Percentiles rank a stretch among this genome's conserved stretches.
These are phyloP conservation scores for Acacia pycnantha DNA, from an alignment of 331 rosid genomes.

Conservation along the genomic window DNA sequence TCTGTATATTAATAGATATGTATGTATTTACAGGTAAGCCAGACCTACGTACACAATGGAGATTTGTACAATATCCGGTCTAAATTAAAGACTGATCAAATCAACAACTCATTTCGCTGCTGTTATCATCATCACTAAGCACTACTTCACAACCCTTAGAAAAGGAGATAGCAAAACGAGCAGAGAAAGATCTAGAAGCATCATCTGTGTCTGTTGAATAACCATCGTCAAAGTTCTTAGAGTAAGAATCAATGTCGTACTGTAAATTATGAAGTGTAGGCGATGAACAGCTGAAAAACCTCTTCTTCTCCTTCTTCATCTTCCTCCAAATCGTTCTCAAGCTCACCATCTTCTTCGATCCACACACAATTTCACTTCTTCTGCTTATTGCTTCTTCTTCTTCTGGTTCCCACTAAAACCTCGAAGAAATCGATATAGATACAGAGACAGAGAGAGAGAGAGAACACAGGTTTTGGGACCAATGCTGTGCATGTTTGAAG, in stretches of 20 bases:
- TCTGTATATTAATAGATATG: background rate
- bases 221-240: slow-evolving; percentile 66
- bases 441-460: background rate
- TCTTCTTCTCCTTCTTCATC: slow-evolving; percentile 51
- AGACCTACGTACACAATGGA: background rate
- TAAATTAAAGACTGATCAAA: background rate
- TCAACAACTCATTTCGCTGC: background rate
- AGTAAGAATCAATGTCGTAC: slow-evolving; percentile 52
- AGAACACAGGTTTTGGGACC: background rate
- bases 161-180: slow-evolving; percentile 53
- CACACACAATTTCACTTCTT: background rate
- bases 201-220: slow-evolving; percentile 42
- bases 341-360: slow-evolving; percentile 19
- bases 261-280: slow-evolving; percentile 9
- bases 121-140: background rate
- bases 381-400: background rate
- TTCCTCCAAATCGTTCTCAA: slow-evolving; percentile 48
- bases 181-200: slow-evolving; percentile 58
- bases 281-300: background rate
- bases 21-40: background rate
- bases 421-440: background rate
- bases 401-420: background rate
- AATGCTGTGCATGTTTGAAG: background rate
- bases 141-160: slow-evolving; percentile 20
- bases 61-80: background rate